phyloP scores from a whole-genome alignment of 2,329 filamentous ascomycete genomes.

The Claviceps purpurea region DNA sequence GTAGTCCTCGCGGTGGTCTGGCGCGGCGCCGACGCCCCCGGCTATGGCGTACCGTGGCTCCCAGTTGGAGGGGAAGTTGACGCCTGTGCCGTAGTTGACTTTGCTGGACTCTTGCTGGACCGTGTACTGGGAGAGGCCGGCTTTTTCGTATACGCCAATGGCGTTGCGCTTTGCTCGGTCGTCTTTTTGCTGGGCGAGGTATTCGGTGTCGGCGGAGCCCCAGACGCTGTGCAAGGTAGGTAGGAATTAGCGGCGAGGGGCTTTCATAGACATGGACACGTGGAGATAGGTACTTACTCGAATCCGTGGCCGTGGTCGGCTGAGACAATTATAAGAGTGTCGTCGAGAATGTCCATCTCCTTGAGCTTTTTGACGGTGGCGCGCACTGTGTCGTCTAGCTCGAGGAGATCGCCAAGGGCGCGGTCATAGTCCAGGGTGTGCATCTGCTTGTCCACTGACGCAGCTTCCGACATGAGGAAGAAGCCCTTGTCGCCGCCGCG shows the following conservation, averaged over 20 bases:
- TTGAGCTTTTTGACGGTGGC: conserved; percentile 61
- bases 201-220: conserved; percentile 68
- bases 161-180: conserved; percentile 64
- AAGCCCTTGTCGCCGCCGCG: conserved; percentile 58
- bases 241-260: conserved; percentile 1
- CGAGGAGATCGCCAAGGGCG: conserved; percentile 69
- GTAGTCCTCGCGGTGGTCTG: conserved; percentile 68
- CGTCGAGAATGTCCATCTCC: conserved; percentile 50
- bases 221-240: conserved; percentile 41
- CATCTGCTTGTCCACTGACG: conserved; percentile 85
- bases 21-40: conserved; percentile 55
- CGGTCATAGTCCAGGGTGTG: conserved; percentile 75
- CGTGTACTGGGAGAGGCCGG: conserved; percentile 65
- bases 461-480: conserved; percentile 80
- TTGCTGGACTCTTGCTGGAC: conserved; percentile 31
- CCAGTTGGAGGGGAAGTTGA: conserved; percentile 74
- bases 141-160: conserved; percentile 59
- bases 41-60: conserved; percentile 73
- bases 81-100: conserved; percentile 57
- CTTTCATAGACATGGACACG: not conserved
- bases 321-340: conserved; percentile 68
- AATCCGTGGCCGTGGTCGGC: conserved; percentile 88
- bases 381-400: conserved; percentile 71
- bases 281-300: conserved; percentile 30
- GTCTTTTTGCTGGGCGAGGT: conserved; percentile 49